A percentile compares a stretch with the other conserved stretches of the same genome.
These are phyloP conservation scores for Diaporthe citriasiana DNA, from an alignment of 2,329 filamentous ascomycete species.

Conservation along the genomic window DNA sequence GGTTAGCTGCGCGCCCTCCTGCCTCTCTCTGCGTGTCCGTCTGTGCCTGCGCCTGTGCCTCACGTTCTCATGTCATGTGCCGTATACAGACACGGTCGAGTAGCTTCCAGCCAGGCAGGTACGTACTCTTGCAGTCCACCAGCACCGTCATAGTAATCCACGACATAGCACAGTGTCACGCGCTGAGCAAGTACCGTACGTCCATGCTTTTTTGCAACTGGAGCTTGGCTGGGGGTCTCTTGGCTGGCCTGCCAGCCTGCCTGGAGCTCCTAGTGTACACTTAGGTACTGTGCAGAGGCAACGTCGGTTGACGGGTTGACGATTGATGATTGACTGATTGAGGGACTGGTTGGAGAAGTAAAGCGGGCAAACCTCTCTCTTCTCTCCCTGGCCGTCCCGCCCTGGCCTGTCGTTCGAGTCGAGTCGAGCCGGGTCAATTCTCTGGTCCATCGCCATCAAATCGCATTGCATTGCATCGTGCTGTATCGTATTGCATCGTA, in stretches of 20 bases:
- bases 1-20: neutral
- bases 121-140: neutral
- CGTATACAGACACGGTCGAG: slow-evolving; percentile 6
- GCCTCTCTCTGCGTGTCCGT: neutral
- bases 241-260: too few species aligned
- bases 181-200: neutral
- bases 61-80: slow-evolving; percentile 16
- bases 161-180: neutral
- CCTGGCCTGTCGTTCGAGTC: slow-evolving; percentile 26
- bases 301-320: neutral
- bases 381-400: slow-evolving; percentile 5
- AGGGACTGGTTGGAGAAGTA: slow-evolving; percentile 22
- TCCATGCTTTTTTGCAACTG: slow-evolving; percentile 21
- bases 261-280: too few species aligned
- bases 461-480: slow-evolving; percentile 26
- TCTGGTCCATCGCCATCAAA: slow-evolving; percentile 20
- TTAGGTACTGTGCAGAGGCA: slow-evolving; percentile 11
- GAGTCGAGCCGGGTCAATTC: slow-evolving; percentile 26
- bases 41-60: slow-evolving; percentile 6
- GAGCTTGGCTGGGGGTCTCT: too few species aligned
- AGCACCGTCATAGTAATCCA: neutral
- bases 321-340: slow-evolving; percentile 23
- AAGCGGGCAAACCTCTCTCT: slow-evolving; percentile 12
- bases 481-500: slow-evolving; percentile 23
- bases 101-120: neutral